Evolutionary conservation across 2,329 filamentous ascomycete genomes (phyloP).

Genomic region (Fusarium sp.): DNA sequence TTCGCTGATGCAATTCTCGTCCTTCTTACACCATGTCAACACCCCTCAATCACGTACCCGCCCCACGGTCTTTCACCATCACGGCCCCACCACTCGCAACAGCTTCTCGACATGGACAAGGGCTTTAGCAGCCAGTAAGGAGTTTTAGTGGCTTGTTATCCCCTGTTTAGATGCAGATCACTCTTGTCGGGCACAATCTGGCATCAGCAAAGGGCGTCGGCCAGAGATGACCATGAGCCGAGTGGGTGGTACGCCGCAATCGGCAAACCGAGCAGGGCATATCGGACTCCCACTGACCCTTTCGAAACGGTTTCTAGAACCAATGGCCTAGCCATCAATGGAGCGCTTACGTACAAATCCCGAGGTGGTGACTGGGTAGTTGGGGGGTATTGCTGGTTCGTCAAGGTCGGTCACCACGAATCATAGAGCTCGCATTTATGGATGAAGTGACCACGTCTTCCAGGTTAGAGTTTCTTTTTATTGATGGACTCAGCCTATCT

Average conservation of each 20-base stretch:
- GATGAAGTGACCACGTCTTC: background rate
- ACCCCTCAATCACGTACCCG: slow-evolving; percentile 36
- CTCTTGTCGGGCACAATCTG: background rate
- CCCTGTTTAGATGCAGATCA: slow-evolving; percentile 2
- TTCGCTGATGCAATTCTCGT: slow-evolving; percentile 19
- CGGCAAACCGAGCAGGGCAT: background rate
- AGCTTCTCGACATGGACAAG: background rate
- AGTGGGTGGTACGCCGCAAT: background rate
- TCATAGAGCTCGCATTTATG: background rate
- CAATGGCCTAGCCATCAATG: background rate
- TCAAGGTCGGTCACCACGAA: background rate
- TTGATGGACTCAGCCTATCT: background rate
- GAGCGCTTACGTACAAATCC: background rate
- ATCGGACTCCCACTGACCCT: background rate
- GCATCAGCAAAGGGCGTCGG: background rate
- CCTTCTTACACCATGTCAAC: slow-evolving; percentile 23
- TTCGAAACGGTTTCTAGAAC: background rate
- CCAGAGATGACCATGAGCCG: background rate
- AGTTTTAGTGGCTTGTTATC: background rate
- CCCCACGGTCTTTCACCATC: slow-evolving; percentile 45
- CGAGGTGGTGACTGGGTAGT: background rate
- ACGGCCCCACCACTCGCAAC: slow-evolving; percentile 24
- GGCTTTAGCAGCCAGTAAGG: background rate
- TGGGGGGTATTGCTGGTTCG: background rate
- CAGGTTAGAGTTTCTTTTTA: background rate